phyloP scores from a whole-genome alignment of 1,284 basidiomycete species.

The Takashimella tepidaria region DNA sequence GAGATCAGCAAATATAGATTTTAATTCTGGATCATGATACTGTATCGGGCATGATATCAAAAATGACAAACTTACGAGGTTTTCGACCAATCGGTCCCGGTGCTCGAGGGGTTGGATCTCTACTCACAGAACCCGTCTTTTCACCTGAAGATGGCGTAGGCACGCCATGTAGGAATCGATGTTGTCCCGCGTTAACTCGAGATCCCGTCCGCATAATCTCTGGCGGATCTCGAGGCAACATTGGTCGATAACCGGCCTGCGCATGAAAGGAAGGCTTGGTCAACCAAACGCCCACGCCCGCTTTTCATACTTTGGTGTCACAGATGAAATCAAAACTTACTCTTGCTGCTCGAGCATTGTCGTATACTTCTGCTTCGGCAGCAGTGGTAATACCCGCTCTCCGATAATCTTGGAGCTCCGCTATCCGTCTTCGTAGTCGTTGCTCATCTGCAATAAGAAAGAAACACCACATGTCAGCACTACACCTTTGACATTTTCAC shows the following conservation, averaged over 20 bases:
- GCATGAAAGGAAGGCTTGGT: too few relatives aligned
- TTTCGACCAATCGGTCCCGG: constrained; percentile 25
- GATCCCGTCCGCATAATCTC: constrained; percentile 36
- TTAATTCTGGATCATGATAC: too few relatives aligned
- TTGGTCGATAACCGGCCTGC: constrained; percentile 37
- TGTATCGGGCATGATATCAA: too few relatives aligned
- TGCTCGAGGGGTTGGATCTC: constrained; percentile 31
- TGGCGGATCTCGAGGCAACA: constrained; percentile 31
- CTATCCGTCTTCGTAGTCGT: constrained; percentile 73
- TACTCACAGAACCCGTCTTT: constrained; percentile 20
- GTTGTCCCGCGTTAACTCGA: constrained; percentile 40
- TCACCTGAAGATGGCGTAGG: constrained; percentile 9
- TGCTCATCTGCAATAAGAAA: constrained; percentile 63
- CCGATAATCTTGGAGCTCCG: constrained; percentile 82
- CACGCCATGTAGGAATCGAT: constrained; percentile 38
- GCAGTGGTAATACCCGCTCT: constrained; percentile 72
- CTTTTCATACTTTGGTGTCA: too few relatives aligned
- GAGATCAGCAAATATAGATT: too few relatives aligned
- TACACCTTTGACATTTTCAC: constrained; percentile 27
- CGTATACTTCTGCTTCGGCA: constrained; percentile 84
- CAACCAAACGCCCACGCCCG: too few relatives aligned
- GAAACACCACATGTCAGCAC: too few relatives aligned
- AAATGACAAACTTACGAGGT: constrained; percentile 21
- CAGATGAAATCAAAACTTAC: constrained; percentile 54
- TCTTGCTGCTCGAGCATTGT: constrained; percentile 65